Evolutionary conservation across 306 rosid species (phyloP).

Genomic region (Styphnolobium japonicum): DNA sequence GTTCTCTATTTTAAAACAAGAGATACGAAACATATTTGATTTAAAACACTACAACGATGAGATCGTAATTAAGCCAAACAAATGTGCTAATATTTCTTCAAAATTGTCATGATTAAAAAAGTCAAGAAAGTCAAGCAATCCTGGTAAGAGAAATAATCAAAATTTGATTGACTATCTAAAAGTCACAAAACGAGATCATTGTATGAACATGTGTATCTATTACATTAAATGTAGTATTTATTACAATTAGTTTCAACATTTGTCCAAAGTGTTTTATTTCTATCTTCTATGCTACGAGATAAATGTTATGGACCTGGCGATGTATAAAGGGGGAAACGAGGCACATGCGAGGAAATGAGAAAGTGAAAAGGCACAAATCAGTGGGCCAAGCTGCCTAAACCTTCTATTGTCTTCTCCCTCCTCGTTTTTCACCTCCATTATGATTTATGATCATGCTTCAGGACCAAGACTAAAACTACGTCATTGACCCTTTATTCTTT

Average conservation of each 20-base stretch:
- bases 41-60: too few relatives aligned
- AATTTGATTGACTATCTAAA: slow-evolving; percentile 28
- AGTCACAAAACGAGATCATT: background rate
- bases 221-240: background rate
- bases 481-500: background rate
- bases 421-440: slow-evolving; percentile 25
- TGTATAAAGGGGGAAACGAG: background rate
- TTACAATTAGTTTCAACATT: slow-evolving; percentile 16
- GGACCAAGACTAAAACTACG: slow-evolving; percentile 26
- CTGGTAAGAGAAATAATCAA: background rate
- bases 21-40: too few relatives aligned
- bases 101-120: slow-evolving; percentile 4
- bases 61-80: too few relatives aligned
- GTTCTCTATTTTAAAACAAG: too few relatives aligned
- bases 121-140: background rate
- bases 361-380: slow-evolving; percentile 44
- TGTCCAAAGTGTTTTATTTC: slow-evolving; percentile 1
- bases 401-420: background rate
- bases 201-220: too few relatives aligned
- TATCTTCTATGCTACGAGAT: background rate
- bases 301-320: background rate
- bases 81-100: slow-evolving; percentile 27
- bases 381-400: slow-evolving; percentile 50
- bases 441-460: slow-evolving; percentile 33
- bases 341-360: slow-evolving; percentile 22